phyloP scores from a whole-genome alignment of 108 stramenopile genomes.

The Nitzschia sp. region DNA sequence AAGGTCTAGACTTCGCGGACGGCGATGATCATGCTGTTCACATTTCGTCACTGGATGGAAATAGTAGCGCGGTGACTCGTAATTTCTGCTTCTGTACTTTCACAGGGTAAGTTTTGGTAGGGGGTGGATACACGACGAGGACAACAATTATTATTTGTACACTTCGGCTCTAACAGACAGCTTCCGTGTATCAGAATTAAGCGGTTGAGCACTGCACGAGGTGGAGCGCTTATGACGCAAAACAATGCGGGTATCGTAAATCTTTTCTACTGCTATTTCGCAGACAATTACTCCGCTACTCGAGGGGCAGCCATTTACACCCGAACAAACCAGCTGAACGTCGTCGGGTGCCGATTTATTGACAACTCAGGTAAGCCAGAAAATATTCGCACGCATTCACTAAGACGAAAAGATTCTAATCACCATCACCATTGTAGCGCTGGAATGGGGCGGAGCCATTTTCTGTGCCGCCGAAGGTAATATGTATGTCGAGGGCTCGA shows the following conservation, averaged over 20 bases:
- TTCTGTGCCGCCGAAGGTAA: conserved; percentile 6
- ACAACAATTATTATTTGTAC: background rate
- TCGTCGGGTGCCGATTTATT: conserved; percentile 4
- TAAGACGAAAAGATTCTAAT: background rate
- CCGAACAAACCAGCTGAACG: conserved; percentile 22
- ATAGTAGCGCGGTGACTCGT: background rate
- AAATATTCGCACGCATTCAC: background rate
- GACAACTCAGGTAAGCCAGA: conserved; percentile 10
- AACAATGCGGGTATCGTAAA: conserved; percentile 20
- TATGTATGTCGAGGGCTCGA: conserved; percentile 17
- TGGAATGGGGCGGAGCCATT: conserved; percentile 16
- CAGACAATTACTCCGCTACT: conserved; percentile 19
- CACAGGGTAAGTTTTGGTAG: conserved; percentile 3
- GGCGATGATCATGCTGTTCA: conserved; percentile 11
- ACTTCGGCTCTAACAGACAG: background rate
- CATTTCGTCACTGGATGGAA: background rate
- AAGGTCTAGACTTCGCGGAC: conserved; percentile 5
- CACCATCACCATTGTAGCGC: background rate
- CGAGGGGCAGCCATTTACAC: conserved; percentile 25
- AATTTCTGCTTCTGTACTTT: conserved; percentile 11
- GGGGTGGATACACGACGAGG: no score
- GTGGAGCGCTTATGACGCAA: conserved; percentile 28
- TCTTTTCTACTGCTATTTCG: conserved; percentile 18
- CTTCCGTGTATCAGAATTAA: background rate
- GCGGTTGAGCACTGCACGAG: background rate